Evolutionary conservation across 2,329 filamentous ascomycete genomes (phyloP).

Genomic region (Ophiognomonia clavigignenti-juglandacearum): DNA sequence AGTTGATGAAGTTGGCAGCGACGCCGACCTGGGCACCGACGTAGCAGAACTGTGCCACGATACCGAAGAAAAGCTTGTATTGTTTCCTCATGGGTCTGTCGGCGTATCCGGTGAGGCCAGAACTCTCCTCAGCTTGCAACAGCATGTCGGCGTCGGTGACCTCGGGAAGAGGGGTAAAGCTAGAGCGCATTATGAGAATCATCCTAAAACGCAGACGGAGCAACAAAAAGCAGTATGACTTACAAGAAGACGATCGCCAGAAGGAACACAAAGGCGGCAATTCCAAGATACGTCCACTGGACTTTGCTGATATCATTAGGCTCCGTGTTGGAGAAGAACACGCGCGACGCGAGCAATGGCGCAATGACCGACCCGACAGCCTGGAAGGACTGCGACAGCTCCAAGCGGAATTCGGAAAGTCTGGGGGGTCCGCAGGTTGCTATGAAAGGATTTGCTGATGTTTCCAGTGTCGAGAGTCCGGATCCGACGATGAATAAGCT

Average conservation of each 20-base stretch:
- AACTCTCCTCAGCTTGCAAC: constrained; percentile 48
- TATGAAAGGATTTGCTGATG: constrained; percentile 69
- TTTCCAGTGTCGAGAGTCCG: constrained; percentile 68
- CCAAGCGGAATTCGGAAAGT: constrained; percentile 67
- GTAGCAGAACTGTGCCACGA: constrained; percentile 72
- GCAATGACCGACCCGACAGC: constrained; percentile 67
- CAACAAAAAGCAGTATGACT: not conserved
- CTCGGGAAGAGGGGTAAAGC: constrained; percentile 60
- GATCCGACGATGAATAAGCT: constrained; percentile 67
- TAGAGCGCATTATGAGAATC: not conserved
- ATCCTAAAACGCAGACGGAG: not conserved
- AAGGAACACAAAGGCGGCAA: constrained; percentile 63
- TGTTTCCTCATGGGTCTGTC: constrained; percentile 62
- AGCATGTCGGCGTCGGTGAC: constrained; percentile 64
- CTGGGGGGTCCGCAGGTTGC: constrained; percentile 51
- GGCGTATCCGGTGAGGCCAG: constrained; percentile 41
- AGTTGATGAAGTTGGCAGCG: constrained; percentile 66
- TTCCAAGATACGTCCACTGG: constrained; percentile 70
- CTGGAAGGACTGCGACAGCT: constrained; percentile 70
- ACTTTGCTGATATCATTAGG: constrained; percentile 57
- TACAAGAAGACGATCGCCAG: constrained; percentile 58
- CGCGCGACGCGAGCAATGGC: constrained; percentile 64
- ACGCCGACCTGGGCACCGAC: constrained; percentile 64
- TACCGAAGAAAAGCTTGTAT: constrained; percentile 68
- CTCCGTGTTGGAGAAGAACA: constrained; percentile 61